Percentiles rank a stretch among this genome's conserved stretches.
Evolutionary conservation across 2,329 filamentous ascomycete species (phyloP).

Genomic region (Phoma sp.): DNA sequence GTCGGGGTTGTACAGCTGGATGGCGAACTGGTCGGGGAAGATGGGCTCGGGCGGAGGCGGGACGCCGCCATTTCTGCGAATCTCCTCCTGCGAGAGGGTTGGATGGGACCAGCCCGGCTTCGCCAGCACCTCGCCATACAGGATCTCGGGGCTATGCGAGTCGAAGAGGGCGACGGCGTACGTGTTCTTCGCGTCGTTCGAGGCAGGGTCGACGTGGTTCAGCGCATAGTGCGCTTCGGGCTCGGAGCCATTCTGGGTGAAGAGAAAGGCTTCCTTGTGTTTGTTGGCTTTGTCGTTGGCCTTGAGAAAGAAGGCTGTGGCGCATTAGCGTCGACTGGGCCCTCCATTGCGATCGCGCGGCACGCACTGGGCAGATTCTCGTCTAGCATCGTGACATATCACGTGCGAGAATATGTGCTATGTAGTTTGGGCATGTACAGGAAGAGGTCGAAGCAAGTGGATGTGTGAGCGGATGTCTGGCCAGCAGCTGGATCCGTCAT

Average conservation of each 20-base stretch:
- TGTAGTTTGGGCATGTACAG: neutral
- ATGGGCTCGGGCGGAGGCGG: conserved; percentile 73
- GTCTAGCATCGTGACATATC: conserved; percentile 74
- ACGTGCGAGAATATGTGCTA: neutral
- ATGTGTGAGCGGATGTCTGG: neutral
- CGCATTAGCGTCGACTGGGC: no score
- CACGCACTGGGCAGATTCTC: conserved; percentile 80
- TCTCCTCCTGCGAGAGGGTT: conserved; percentile 79
- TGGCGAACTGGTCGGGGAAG: conserved; percentile 78
- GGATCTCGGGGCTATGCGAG: conserved; percentile 77
- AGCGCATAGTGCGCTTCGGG: conserved; percentile 82
- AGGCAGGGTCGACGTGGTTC: conserved; percentile 75
- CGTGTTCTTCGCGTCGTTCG: conserved; percentile 75
- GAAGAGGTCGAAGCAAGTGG: neutral
- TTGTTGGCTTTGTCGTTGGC: conserved; percentile 57
- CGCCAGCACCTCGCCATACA: conserved; percentile 87
- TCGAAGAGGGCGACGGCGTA: conserved; percentile 90
- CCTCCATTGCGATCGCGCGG: no score
- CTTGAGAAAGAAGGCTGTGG: conserved; percentile 66
- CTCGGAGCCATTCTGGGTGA: conserved; percentile 79
- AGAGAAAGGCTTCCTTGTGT: conserved; percentile 62
- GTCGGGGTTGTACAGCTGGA: conserved; percentile 94
- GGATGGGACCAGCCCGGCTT: conserved; percentile 87
- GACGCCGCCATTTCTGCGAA: conserved; percentile 72
- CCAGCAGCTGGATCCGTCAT: conserved; percentile 12